Conservation (phyloP, 1,284 basidiomycete species). For the Ustilago trichophora region DNA sequence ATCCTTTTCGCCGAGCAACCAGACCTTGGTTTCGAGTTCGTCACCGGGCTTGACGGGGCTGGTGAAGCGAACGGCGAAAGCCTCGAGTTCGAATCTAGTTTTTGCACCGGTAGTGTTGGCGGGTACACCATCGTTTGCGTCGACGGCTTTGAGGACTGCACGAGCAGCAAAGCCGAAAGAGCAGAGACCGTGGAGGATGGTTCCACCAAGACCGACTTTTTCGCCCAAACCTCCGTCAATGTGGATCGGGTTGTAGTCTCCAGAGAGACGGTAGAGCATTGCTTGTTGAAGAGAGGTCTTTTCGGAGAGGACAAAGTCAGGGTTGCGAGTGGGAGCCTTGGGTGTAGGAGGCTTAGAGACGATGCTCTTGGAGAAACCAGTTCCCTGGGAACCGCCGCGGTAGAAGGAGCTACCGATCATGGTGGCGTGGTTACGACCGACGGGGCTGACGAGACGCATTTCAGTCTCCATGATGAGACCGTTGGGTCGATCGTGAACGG, state of each 20-base stretch:
- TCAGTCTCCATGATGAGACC: constrained; percentile 59
- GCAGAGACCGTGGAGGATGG: constrained; percentile 62
- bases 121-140: constrained; percentile 45
- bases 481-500: constrained; percentile 54
- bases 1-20: constrained; percentile 47
- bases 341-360: constrained; percentile 31
- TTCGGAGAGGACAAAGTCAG: constrained; percentile 45
- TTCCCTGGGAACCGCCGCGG: constrained; percentile 57
- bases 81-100: constrained; percentile 26
- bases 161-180: constrained; percentile 54
- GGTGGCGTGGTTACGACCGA: constrained; percentile 47
- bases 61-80: constrained; percentile 55
- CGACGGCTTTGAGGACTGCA: constrained; percentile 52
- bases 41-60: constrained; percentile 58
- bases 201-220: constrained; percentile 52
- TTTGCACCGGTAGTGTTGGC: constrained; percentile 17
- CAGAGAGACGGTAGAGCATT: constrained; percentile 54
- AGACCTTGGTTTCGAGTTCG: constrained; percentile 54
- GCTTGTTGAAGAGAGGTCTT: constrained; percentile 50
- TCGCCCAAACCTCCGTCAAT: constrained; percentile 55
- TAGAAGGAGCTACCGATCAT: constrained; percentile 59
- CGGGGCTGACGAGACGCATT: constrained; percentile 47
- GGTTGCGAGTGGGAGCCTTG: constrained; percentile 41
- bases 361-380: constrained; percentile 47
- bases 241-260: constrained; percentile 61